Conservation (phyloP, 208 protist genomes). For the Trypanosoma cruzi region DNA sequence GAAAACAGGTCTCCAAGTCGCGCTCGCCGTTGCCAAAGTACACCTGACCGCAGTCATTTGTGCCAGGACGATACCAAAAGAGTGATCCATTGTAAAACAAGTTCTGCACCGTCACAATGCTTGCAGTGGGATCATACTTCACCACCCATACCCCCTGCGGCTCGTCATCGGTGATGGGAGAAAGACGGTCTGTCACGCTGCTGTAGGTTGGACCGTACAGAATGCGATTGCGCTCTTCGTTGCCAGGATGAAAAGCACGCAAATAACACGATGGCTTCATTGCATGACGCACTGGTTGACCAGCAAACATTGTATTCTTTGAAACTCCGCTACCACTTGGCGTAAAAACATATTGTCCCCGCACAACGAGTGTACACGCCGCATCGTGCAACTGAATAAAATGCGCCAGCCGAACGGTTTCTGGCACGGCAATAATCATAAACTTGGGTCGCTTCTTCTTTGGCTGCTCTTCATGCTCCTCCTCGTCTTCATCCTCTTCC, state of each 20-base stretch:
- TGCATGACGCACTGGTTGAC: conserved; percentile 76
- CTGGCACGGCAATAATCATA: conserved; percentile 75
- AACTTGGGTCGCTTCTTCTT: conserved; percentile 73
- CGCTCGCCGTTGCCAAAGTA: conserved; percentile 87
- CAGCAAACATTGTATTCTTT: conserved; percentile 74
- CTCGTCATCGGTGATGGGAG: conserved; percentile 86
- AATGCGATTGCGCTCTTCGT: conserved; percentile 46
- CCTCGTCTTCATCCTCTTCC: conserved; percentile 29
- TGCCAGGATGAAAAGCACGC: conserved; percentile 48
- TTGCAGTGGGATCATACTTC: conserved; percentile 82
- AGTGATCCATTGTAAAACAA: conserved; percentile 81
- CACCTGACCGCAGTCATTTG: conserved; percentile 77
- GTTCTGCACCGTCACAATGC: conserved; percentile 86
- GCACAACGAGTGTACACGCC: conserved; percentile 75
- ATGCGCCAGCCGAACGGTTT: conserved; percentile 79
- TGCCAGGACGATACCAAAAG: conserved; percentile 88
- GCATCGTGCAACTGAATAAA: conserved; percentile 84
- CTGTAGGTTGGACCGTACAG: conserved; percentile 89
- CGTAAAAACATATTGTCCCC: conserved; percentile 62
- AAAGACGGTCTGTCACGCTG: conserved; percentile 75
- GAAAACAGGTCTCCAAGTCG: conserved; percentile 89
- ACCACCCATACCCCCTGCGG: conserved; percentile 86
- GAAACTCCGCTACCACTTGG: conserved; percentile 26
- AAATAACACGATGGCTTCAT: conserved; percentile 86
- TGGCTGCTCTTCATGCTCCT: conserved; percentile 28